Evolutionary conservation across 257 asterid genomes (phyloP).

Genomic region (Gentiana straminea): DNA sequence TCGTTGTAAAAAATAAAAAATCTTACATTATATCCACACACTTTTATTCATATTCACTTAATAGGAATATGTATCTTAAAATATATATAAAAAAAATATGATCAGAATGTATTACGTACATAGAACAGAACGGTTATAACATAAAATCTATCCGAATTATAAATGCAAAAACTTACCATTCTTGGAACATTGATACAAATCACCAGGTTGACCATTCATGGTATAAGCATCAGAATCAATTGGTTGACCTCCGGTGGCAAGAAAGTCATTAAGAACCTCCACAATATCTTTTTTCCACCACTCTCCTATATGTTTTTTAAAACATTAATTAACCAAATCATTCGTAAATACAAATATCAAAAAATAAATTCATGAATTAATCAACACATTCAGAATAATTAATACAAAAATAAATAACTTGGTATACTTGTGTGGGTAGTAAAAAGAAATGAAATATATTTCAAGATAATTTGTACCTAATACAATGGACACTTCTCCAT

Average conservation of each 20-base stretch:
- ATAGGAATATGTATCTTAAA: too few relatives aligned
- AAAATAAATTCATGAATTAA: not conserved
- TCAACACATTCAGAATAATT: not conserved
- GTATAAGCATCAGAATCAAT: conserved; percentile 44
- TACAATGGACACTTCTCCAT: conserved; percentile 38
- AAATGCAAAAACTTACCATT: conserved; percentile 17
- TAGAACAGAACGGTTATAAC: not conserved
- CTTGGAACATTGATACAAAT: conserved; percentile 35
- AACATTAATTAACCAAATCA: too few relatives aligned
- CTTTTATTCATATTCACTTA: too few relatives aligned
- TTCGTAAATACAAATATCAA: not conserved
- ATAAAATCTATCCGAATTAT: not conserved
- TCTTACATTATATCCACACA: too few relatives aligned
- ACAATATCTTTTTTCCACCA: conserved; percentile 50
- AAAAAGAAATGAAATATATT: too few relatives aligned
- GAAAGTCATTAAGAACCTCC: conserved; percentile 22
- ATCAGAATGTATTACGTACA: not conserved
- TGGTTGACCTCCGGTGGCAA: conserved; percentile 32
- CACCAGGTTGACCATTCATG: conserved; percentile 64
- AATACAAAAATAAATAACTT: too few relatives aligned
- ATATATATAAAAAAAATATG: not conserved
- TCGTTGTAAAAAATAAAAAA: too few relatives aligned
- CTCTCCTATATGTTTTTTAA: conserved; percentile 19
- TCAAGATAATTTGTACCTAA: conserved; percentile 20
- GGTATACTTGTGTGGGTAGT: too few relatives aligned